Base-by-base conservation (phyloP, 495 filamentous ascomycete genomes). In the Penicillium coffeae region DNA sequence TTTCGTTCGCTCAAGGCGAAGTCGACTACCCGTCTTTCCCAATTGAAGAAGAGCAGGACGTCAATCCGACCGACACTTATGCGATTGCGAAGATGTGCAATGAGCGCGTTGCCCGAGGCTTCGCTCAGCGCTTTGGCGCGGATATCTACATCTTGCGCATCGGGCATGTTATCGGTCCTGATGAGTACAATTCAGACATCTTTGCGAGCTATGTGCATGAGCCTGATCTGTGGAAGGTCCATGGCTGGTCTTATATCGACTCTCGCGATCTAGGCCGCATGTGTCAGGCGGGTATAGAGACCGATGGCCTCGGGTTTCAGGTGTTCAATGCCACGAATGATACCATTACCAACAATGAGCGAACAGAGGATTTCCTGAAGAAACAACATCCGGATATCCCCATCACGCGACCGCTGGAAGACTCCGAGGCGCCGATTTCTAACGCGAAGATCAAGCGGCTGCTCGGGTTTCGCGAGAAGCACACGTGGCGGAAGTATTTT, bases 241-340 rank as follows among this genome's bases (percentile, higher is more conserved):
- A 82, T 58, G 80, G 74, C 0, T 82, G 80, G 79, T 68, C 64
- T 14, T 83, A 84, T 53, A 72, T 79, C 40, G 80, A 83, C 65
- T 76, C 77, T 0, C 64, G 79, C 4, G 80, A 82, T 56, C 52
- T 83, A 13, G 81, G 75, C 1, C 70, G 77, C 53, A 63, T 64
- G 50, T 61, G 53, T 18, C 48, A 55, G 39, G 50, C 53, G 0
- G 52, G 27, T 5, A 20, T 63, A 34, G 25, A 32, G 46, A 55
- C 41, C 16, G 59, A 57, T 48, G 77, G 73, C n/a, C 50, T 82
- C 22, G 79, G 77, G 1, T 82, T 77, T 42, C 76, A 82, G 51
- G 59, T 81, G 0, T 81, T 83, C 60, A 83, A 82, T 59, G 78
- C 77, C 15, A 79, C 75, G 3, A 83, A 81, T 54, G 70, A 78